Conservation (phyloP, 164 flowering plant genomes). For the Warburgia ugandensis region DNA sequence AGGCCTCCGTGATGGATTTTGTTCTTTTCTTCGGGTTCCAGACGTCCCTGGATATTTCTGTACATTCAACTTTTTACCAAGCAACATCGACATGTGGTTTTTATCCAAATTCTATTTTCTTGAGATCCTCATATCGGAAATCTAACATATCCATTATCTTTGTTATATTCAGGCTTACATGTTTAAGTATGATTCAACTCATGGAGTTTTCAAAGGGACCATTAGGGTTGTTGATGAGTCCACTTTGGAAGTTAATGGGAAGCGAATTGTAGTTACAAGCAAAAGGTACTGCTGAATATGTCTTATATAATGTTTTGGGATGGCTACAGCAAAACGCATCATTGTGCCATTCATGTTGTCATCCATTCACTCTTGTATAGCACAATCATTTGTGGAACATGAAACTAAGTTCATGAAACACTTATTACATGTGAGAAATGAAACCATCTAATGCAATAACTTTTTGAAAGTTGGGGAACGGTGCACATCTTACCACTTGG, state of each 20-base stretch:
- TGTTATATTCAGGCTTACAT: constrained; percentile 73
- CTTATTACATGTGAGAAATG: no score
- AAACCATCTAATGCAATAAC: no score
- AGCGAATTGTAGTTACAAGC: constrained; percentile 52
- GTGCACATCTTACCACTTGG: no score
- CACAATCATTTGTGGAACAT: no score
- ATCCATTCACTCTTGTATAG: neutral
- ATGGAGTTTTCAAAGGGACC: constrained; percentile 75
- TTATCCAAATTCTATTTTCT: neutral
- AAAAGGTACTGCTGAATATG: constrained; percentile 47
- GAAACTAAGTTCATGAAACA: no score
- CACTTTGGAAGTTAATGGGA: constrained; percentile 86
- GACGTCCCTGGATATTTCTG: neutral
- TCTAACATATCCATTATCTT: neutral
- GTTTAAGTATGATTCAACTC: constrained; percentile 97
- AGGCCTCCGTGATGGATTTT: neutral
- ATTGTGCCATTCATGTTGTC: neutral
- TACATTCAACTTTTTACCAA: neutral
- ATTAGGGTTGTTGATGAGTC: constrained; percentile 69
- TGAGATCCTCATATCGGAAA: neutral
- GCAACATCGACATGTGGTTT: neutral
- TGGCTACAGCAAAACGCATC: neutral
- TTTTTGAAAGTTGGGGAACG: no score
- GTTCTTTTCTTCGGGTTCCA: neutral
- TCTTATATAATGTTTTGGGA: neutral